phyloP scores from a whole-genome alignment of 106 monocot species.

The Alisma plantagoaquatica region DNA sequence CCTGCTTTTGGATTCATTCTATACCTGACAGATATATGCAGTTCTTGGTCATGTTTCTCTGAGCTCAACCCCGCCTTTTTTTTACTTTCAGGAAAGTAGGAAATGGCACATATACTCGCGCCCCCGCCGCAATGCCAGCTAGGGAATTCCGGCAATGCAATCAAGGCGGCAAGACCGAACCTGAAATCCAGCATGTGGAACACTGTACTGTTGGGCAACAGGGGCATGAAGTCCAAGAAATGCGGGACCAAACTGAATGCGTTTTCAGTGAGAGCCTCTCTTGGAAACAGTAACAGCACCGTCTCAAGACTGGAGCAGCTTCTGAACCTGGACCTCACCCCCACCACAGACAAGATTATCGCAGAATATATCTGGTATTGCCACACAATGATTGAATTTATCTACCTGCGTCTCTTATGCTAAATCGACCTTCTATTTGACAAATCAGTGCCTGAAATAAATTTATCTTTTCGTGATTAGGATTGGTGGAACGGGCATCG shows the following conservation, averaged over 20 bases:
- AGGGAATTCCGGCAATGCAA: conserved; percentile 19
- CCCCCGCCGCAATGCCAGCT: conserved; percentile 53
- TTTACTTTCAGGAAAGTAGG: not conserved
- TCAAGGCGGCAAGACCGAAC: conserved; percentile 6
- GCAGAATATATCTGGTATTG: conserved; percentile 85
- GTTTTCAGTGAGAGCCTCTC: conserved; percentile 29
- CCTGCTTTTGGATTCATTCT: not conserved
- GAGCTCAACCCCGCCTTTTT: conserved; percentile 1
- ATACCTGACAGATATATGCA: not conserved
- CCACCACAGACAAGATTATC: conserved; percentile 69
- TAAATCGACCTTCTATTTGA: not conserved
- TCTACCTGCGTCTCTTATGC: not conserved
- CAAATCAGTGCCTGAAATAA: not conserved
- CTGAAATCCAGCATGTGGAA: conserved; percentile 25
- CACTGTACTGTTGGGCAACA: conserved; percentile 28
- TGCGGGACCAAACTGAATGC: conserved; percentile 29
- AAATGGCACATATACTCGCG: conserved; percentile 50
- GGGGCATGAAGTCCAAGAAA: conserved; percentile 12
- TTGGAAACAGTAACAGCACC: conserved; percentile 18
- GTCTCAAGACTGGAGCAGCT: conserved; percentile 58
- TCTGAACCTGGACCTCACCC: conserved; percentile 58
- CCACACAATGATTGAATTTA: not conserved
- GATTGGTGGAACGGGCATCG: conserved; percentile 80
- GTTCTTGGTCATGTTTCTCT: not conserved
- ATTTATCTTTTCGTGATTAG: conserved; percentile 11